A percentile compares a stretch with the other conserved stretches of the same genome.
phyloP scores from a whole-genome alignment of 257 asterid species.

The Rauvolfia tetraphylla region DNA sequence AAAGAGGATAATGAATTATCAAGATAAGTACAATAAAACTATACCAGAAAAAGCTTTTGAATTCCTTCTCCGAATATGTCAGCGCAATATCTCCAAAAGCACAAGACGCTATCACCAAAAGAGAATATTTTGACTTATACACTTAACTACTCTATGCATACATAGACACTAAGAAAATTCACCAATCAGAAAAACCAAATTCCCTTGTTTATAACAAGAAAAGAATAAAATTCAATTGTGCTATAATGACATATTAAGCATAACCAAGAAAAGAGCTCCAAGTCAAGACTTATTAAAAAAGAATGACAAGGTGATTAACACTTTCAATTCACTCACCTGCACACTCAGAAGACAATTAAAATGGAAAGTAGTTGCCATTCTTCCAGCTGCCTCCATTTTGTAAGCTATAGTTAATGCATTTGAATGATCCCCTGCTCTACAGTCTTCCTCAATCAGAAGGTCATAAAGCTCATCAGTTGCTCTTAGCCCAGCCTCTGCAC shows the following conservation, averaged over 20 bases:
- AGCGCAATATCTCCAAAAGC: not conserved
- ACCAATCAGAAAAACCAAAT: not conserved
- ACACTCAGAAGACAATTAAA: slow-evolving; percentile 95
- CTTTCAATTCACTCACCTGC: slow-evolving; percentile 49
- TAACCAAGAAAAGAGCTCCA: not conserved
- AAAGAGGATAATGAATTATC: too few relatives aligned
- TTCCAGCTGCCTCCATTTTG: slow-evolving; percentile 99
- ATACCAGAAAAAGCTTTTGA: not conserved
- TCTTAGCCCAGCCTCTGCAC: slow-evolving; percentile 91
- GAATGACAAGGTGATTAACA: not conserved
- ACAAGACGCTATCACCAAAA: not conserved
- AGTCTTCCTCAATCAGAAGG: slow-evolving; percentile 86
- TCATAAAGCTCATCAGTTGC: slow-evolving; percentile 95
- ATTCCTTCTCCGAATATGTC: not conserved
- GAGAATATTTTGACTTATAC: not conserved
- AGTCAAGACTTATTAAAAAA: not conserved
- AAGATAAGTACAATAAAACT: not conserved
- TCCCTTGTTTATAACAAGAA: not conserved
- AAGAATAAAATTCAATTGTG: not conserved
- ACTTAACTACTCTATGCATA: not conserved
- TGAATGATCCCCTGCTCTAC: slow-evolving; percentile 92
- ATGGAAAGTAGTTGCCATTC: slow-evolving; percentile 97
- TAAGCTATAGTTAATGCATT: slow-evolving; percentile 97
- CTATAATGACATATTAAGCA: not conserved
- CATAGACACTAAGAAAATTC: not conserved